Conservation (phyloP, 208 protist genomes). For the Paratrypanosoma confusum region DNA sequence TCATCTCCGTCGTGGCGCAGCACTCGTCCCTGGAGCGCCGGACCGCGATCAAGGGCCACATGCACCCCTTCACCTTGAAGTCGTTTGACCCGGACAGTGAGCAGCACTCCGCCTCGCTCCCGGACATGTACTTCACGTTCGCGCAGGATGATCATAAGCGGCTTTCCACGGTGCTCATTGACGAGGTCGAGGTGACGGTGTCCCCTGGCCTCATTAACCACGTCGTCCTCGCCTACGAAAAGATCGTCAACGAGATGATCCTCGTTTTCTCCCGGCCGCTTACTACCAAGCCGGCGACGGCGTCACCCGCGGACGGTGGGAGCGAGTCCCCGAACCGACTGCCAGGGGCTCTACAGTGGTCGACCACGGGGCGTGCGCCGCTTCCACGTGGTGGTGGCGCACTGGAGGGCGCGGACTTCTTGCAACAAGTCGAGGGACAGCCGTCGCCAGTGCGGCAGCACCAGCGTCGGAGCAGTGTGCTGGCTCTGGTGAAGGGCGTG, state of each 20-base stretch:
- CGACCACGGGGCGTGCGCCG: no score
- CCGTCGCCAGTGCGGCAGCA: background rate
- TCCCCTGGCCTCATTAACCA: slow-evolving; percentile 74
- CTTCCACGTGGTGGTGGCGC: no score
- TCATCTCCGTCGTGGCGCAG: slow-evolving; percentile 47
- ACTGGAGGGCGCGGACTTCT: no score
- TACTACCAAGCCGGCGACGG: slow-evolving; percentile 7
- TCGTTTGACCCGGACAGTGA: slow-evolving; percentile 10
- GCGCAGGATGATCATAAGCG: slow-evolving; percentile 47
- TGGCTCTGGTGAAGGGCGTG: slow-evolving; percentile 57
- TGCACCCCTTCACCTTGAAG: slow-evolving; percentile 62
- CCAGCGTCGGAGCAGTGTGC: slow-evolving; percentile 22
- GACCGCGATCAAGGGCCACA: slow-evolving; percentile 45
- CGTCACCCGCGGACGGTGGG: background rate
- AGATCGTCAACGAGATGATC: slow-evolving; percentile 30
- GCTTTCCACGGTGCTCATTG: slow-evolving; percentile 40
- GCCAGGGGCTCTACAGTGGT: no score
- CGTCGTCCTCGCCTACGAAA: slow-evolving; percentile 48
- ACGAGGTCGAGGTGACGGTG: slow-evolving; percentile 60
- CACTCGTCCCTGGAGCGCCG: slow-evolving; percentile 43
- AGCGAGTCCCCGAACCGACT: no score
- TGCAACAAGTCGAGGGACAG: no score
- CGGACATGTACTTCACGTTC: slow-evolving; percentile 60
- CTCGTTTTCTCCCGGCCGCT: slow-evolving; percentile 14
- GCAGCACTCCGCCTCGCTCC: slow-evolving; percentile 44